Conservation (phyloP, 305 asterid genomes). For the Solanum hybrid region DNA sequence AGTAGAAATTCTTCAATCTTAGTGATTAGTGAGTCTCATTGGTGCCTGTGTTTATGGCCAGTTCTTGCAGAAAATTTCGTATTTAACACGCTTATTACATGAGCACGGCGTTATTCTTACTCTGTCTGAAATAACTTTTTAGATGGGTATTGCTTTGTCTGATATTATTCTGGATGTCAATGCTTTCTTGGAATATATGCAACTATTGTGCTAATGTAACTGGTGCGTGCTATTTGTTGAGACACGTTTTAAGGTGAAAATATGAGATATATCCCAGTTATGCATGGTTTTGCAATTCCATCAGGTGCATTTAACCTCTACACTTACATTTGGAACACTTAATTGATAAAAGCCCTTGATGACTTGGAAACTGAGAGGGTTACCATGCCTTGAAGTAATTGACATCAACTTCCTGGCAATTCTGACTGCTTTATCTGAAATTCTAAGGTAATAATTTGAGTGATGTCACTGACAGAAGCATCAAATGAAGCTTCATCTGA, state of each 20-base stretch:
- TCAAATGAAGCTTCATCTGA: not conserved
- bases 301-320: not conserved
- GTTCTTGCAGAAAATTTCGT: not conserved
- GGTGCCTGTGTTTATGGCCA: not conserved
- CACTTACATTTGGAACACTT: not conserved
- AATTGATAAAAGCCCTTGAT: not conserved
- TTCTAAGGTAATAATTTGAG: not conserved
- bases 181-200: not conserved
- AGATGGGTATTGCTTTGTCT: not conserved
- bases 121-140: not conserved
- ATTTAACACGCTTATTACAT: not conserved
- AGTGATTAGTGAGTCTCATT: not conserved
- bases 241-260: not conserved
- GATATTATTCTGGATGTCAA: not conserved
- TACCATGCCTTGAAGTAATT: not conserved
- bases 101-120: not conserved
- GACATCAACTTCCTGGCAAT: not conserved
- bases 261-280: not conserved
- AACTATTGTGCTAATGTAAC: not conserved
- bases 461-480: not conserved
- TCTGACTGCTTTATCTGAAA: not conserved
- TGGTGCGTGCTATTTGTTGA: not conserved
- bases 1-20: not conserved
- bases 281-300: not conserved
- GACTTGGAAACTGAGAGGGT: not conserved